These are phyloP conservation scores for Nakaseomyces sp. DNA, from an alignment of 1,139 yeast genomes.

Conservation along the genomic window DNA sequence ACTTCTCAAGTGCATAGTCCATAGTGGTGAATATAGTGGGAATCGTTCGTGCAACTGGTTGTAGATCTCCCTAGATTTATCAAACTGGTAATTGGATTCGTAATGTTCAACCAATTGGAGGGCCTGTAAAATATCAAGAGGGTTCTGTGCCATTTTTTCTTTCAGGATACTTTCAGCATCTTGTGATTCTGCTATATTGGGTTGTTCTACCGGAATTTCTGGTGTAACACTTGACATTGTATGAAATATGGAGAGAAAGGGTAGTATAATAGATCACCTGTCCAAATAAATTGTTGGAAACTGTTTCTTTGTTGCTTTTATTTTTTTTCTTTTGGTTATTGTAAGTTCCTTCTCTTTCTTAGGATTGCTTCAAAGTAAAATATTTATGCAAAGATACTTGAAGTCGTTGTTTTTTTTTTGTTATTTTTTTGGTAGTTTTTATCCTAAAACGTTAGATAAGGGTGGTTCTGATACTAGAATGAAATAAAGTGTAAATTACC, in stretches of 20 bases:
- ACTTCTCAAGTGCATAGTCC: conserved; percentile 66
- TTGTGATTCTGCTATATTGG: conserved; percentile 6
- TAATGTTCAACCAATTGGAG: conserved; percentile 46
- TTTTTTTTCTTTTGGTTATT: too few relatives aligned
- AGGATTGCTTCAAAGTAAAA: neutral
- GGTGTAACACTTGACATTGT: conserved; percentile 6
- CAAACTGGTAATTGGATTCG: conserved; percentile 51
- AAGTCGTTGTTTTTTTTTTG: too few relatives aligned
- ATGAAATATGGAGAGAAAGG: too few relatives aligned
- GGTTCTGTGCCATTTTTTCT: conserved; percentile 29
- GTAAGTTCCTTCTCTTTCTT: neutral
- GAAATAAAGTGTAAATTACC: too few relatives aligned
- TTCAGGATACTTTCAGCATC: conserved; percentile 13
- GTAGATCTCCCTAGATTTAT: conserved; percentile 51
- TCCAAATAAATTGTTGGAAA: too few relatives aligned
- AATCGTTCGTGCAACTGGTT: conserved; percentile 56
- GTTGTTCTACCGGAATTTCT: conserved; percentile 9
- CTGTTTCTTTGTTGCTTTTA: neutral
- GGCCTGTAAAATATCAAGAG: conserved; percentile 53
- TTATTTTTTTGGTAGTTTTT: too few relatives aligned
- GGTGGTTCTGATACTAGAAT: too few relatives aligned
- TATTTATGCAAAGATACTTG: too few relatives aligned
- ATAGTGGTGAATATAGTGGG: conserved; percentile 54
- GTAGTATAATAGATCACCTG: too few relatives aligned
- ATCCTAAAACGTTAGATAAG: too few relatives aligned